Evolutionary conservation across 805 yeast genomes (phyloP).

Genomic region (Candida vartiovaarae): DNA sequence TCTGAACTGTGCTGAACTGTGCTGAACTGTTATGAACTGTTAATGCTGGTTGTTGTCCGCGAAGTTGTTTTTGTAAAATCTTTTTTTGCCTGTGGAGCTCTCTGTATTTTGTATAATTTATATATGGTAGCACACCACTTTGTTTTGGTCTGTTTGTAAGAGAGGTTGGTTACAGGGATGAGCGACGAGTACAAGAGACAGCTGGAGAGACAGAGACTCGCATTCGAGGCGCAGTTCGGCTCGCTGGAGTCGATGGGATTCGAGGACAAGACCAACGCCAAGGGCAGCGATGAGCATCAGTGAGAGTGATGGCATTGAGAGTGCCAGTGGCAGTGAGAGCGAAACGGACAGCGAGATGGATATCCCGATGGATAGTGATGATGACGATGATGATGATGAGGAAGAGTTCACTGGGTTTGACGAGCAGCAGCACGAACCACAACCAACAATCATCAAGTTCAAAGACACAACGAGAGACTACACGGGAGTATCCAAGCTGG

Average conservation of each 20-base stretch:
- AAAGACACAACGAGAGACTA: slow-evolving; percentile 28
- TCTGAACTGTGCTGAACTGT: no score
- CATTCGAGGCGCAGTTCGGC: slow-evolving; percentile 63
- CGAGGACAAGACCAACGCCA: slow-evolving; percentile 35
- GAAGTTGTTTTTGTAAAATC: no score
- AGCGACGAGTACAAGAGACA: not conserved
- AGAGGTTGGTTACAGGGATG: no score
- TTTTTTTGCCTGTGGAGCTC: no score
- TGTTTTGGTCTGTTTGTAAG: no score
- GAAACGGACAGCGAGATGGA: slow-evolving; percentile 24
- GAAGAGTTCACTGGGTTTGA: slow-evolving; percentile 13
- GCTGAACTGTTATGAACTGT: not conserved
- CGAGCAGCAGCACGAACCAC: slow-evolving; percentile 10
- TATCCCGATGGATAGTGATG: slow-evolving; percentile 16
- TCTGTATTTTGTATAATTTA: no score
- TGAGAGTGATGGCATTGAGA: slow-evolving; percentile 2
- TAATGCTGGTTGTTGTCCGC: not conserved
- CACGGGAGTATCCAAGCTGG: slow-evolving; percentile 35
- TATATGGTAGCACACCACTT: no score
- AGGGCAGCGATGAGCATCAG: slow-evolving; percentile 7
- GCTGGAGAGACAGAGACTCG: slow-evolving; percentile 47
- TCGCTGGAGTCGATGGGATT: slow-evolving; percentile 47
- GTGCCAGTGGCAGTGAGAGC: slow-evolving; percentile 9
- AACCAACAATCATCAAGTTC: slow-evolving; percentile 31
- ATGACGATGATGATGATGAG: slow-evolving; percentile 20